Conservation (phyloP, 768 basidiomycete species). For the Hericium rajendrae region DNA sequence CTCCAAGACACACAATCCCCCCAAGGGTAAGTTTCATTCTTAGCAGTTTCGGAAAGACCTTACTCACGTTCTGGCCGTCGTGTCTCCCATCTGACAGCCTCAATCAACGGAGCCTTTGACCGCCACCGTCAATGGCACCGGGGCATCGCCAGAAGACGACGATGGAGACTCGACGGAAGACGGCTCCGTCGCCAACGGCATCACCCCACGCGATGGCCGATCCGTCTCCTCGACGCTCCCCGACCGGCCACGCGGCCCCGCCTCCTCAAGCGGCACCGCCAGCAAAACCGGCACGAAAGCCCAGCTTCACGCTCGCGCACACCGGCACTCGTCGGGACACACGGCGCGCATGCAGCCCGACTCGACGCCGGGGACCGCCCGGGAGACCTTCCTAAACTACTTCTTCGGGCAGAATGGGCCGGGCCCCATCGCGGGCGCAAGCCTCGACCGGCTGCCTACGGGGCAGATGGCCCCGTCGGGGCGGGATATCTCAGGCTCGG, state of each 20-base stretch:
- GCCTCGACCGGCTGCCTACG: conserved; percentile 27
- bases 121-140: conserved; percentile 34
- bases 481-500: conserved; percentile 51
- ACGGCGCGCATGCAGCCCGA: conserved; percentile 14
- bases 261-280: conserved; percentile 24
- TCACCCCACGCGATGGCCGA: conserved; percentile 41
- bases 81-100: conserved; percentile 33
- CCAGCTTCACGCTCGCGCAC: conserved; percentile 3
- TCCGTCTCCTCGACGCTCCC: conserved; percentile 71
- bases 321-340: conserved; percentile 3
- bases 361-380: conserved; percentile 38
- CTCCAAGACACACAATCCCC: conserved; percentile 34
- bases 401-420: conserved; percentile 92
- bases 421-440: conserved; percentile 56
- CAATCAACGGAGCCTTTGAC: conserved; percentile 43
- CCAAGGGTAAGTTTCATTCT: conserved; percentile 39
- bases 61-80: background rate
- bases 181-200: conserved; percentile 41
- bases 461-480: conserved; percentile 40
- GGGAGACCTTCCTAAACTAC: conserved; percentile 93
- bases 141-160: conserved; percentile 50
- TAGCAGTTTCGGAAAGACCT: background rate
- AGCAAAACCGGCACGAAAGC: conserved; percentile 12
- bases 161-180: conserved; percentile 57
- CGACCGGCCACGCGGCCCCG: conserved; percentile 54